phyloP scores from a whole-genome alignment of 345 rosid species.

The Melastoma malabathricum region DNA sequence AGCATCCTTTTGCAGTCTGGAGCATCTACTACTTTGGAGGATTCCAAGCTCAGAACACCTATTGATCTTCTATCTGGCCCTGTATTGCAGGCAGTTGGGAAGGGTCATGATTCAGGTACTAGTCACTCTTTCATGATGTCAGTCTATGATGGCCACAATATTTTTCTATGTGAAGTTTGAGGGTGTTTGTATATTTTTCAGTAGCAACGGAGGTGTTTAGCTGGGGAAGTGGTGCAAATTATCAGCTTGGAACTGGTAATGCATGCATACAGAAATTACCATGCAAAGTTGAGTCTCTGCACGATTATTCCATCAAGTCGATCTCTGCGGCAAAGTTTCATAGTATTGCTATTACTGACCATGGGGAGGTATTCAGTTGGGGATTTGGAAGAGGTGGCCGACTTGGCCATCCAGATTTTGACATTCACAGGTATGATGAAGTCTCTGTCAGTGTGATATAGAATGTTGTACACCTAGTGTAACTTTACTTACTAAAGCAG shows the following conservation, averaged over 20 bases:
- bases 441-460: too few relatives aligned
- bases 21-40: conserved; percentile 63
- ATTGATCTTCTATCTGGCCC: conserved; percentile 90
- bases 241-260: conserved; percentile 95
- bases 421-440: conserved; percentile 71
- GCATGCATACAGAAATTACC: conserved; percentile 81
- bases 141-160: too few relatives aligned
- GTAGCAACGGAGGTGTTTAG: conserved; percentile 87
- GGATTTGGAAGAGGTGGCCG: conserved; percentile 98
- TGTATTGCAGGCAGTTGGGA: conserved; percentile 52
- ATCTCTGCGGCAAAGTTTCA: conserved; percentile 94
- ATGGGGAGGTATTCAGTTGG: conserved; percentile 88
- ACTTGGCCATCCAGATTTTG: conserved; percentile 99
- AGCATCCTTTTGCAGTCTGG: conserved; percentile 66
- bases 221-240: conserved; percentile 98
- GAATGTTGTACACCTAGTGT: too few relatives aligned
- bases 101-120: conserved; percentile 39
- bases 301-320: conserved; percentile 49
- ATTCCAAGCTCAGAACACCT: conserved; percentile 61
- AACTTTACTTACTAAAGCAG: too few relatives aligned
- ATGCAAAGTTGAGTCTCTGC: conserved; percentile 84
- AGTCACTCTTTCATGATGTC: conserved; percentile 4
- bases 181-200: conserved; percentile 9
- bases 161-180: too few relatives aligned
- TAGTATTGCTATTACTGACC: conserved; percentile 64